A percentile compares a stretch with the other conserved stretches of the same genome.
phyloP scores from a whole-genome alignment of 2,329 filamentous ascomycete genomes.

The Aspergillaceae sp. region DNA sequence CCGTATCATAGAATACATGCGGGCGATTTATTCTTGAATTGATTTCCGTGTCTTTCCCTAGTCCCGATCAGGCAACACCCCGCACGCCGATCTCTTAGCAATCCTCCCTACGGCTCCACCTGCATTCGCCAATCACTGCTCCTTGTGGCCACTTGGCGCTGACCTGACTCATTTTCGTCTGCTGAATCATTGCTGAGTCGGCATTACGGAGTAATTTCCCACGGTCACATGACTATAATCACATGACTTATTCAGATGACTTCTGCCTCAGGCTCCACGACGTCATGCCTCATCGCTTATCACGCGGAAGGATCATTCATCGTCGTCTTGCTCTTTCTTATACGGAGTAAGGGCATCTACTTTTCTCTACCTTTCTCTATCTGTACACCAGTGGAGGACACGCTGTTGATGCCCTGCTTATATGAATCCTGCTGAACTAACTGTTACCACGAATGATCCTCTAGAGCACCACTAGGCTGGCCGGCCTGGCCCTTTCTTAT shows the following conservation, averaged over 20 bases:
- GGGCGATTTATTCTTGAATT: no score
- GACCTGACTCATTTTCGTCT: slow-evolving; percentile 9
- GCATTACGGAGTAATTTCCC: slow-evolving; percentile 9
- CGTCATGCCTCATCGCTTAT: background rate
- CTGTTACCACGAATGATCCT: no score
- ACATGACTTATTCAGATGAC: background rate
- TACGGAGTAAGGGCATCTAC: background rate
- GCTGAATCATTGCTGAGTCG: background rate
- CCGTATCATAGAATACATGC: no score
- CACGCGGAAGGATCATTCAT: background rate
- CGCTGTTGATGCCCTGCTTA: no score
- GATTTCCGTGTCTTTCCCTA: background rate
- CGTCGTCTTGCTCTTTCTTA: background rate
- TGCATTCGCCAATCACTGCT: background rate
- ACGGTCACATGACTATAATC: background rate
- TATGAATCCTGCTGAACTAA: no score
- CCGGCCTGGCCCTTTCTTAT: background rate
- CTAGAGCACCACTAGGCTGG: no score
- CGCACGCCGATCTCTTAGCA: slow-evolving; percentile 3
- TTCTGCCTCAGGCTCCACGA: background rate
- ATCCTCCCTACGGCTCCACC: background rate
- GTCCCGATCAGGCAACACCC: slow-evolving; percentile 3
- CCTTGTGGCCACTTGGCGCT: slow-evolving; percentile 1
- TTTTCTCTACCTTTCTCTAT: background rate
- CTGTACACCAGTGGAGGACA: background rate